A percentile compares a stretch with the other conserved stretches of the same genome.
Conservation (phyloP, 2,329 filamentous ascomycete genomes). For the Elsinoe ampelina region DNA sequence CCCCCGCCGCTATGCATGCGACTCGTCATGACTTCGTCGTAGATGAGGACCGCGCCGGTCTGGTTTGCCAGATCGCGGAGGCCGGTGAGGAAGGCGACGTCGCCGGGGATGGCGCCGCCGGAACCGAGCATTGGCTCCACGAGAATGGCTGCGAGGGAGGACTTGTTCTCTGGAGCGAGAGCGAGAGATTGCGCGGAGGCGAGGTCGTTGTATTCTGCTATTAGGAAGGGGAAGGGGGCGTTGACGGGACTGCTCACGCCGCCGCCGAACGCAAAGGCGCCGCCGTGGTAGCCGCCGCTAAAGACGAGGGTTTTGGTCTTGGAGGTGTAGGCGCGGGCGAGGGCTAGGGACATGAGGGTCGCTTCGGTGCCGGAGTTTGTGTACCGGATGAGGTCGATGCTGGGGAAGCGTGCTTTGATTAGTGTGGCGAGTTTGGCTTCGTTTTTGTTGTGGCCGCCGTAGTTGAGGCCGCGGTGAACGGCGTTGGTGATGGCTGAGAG, state of each 20-base stretch:
- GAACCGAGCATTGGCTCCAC: constrained; percentile 59
- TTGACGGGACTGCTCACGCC: constrained; percentile 17
- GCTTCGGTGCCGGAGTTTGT: constrained; percentile 59
- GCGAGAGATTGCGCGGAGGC: constrained; percentile 32
- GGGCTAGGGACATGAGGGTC: constrained; percentile 50
- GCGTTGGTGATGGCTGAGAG: constrained; percentile 41
- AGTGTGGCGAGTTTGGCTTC: constrained; percentile 45
- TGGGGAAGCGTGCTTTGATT: constrained; percentile 45
- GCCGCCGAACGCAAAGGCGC: constrained; percentile 39
- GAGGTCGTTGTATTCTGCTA: constrained; percentile 55
- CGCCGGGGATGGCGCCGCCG: constrained; percentile 48
- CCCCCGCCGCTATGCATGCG: constrained; percentile 44
- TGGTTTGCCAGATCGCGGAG: constrained; percentile 42
- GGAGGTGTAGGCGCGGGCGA: constrained; percentile 41
- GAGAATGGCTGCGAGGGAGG: constrained; percentile 52
- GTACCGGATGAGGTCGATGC: constrained; percentile 50
- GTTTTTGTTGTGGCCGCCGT: constrained; percentile 44
- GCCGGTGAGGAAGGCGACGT: constrained; percentile 42
- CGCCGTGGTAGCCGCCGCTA: constrained; percentile 45
- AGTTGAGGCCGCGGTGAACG: constrained; percentile 42
- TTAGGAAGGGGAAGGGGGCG: constrained; percentile 47
- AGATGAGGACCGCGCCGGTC: constrained; percentile 50
- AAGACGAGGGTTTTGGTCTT: constrained; percentile 45
- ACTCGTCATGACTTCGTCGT: constrained; percentile 65
- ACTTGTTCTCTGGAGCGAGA: constrained; percentile 15